These are phyloP conservation scores for Papiliotrema flavescens DNA, from an alignment of 1,284 basidiomycete species.

Conservation along the genomic window DNA sequence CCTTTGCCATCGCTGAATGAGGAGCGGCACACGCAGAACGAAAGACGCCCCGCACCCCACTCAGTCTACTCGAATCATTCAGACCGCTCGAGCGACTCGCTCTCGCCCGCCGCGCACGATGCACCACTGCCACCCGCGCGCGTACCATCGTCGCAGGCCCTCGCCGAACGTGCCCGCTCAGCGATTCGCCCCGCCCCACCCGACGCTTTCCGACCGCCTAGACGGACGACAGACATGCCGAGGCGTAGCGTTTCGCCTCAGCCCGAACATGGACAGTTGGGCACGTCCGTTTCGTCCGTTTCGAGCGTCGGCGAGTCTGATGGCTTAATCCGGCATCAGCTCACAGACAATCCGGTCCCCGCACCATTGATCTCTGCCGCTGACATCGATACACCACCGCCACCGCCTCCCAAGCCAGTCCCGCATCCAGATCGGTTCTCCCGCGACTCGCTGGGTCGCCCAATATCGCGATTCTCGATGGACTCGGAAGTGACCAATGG, in stretches of 20 bases:
- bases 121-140: neutral
- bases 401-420: conserved; percentile 15
- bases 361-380: conserved; percentile 4
- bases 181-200: conserved; percentile 41
- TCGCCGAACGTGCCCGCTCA: conserved; percentile 27
- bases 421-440: conserved; percentile 33
- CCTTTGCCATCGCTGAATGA: too few relatives aligned
- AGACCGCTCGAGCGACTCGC: conserved; percentile 1
- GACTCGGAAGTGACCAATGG: conserved; percentile 41
- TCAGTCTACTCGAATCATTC: neutral
- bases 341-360: conserved; percentile 20
- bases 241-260: conserved; percentile 9
- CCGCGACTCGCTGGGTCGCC: conserved; percentile 30
- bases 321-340: conserved; percentile 19
- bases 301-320: neutral
- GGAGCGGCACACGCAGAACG: too few relatives aligned
- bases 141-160: conserved; percentile 20
- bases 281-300: neutral
- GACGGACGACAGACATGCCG: conserved; percentile 21
- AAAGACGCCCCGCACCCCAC: neutral
- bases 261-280: neutral
- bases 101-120: neutral
- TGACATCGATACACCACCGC: neutral
- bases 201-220: conserved; percentile 47
- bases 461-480: conserved; percentile 37